Evolutionary conservation across 805 yeast genomes (phyloP).

Genomic region (Lipomyces anomalus): DNA sequence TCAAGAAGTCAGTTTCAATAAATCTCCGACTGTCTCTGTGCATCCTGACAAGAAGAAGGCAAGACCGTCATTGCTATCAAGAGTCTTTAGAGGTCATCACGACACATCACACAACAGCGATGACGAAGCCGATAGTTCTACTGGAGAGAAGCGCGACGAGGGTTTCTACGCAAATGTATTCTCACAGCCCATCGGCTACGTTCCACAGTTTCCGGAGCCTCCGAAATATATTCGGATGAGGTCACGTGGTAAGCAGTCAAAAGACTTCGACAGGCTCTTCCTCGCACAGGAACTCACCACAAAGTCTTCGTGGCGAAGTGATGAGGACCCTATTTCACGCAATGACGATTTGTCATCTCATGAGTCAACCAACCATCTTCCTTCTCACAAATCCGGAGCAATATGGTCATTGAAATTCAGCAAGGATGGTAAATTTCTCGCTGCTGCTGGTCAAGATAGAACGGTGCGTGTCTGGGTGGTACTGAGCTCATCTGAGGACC

Average conservation of each 20-base stretch:
- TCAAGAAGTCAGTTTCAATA: too few species aligned
- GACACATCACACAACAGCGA: too few species aligned
- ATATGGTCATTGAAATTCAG: slow-evolving; percentile 73
- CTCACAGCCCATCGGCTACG: slow-evolving; percentile 22
- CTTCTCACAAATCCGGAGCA: slow-evolving; percentile 37
- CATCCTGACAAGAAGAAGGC: too few species aligned
- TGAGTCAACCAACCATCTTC: neutral
- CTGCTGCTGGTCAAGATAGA: slow-evolving; percentile 77
- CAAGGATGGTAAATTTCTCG: slow-evolving; percentile 73
- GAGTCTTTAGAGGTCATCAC: too few species aligned
- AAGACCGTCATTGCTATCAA: too few species aligned
- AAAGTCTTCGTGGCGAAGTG: too few species aligned
- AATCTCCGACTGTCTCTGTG: too few species aligned
- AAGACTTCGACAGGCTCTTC: slow-evolving; percentile 31
- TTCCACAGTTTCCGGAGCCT: slow-evolving; percentile 27
- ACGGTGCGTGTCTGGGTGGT: slow-evolving; percentile 72
- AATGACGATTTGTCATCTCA: neutral
- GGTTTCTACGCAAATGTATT: slow-evolving; percentile 32
- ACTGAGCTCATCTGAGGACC: slow-evolving; percentile 62
- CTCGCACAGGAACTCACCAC: slow-evolving; percentile 37
- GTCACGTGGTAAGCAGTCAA: slow-evolving; percentile 30
- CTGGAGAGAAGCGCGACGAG: slow-evolving; percentile 26
- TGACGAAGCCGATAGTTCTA: too few species aligned
- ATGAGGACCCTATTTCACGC: slow-evolving; percentile 4
- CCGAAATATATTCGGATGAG: slow-evolving; percentile 34